Base-by-base conservation (phyloP, 148 eudicot genomes). In the Limonium bicolor region DNA sequence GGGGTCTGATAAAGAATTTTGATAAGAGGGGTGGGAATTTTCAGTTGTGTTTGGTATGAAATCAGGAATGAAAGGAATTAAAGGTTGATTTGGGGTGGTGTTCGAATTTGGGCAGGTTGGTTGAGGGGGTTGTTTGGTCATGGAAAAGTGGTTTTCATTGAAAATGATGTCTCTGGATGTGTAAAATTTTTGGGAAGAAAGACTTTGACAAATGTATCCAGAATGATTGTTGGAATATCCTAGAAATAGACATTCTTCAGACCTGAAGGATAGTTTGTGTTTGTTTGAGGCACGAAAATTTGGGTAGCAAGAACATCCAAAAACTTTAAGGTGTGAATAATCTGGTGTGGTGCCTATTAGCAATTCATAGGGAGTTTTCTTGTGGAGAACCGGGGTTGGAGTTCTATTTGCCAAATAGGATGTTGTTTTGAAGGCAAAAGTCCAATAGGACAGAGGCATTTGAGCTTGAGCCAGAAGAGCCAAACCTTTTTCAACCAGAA, bases 251-350 rank as follows among this genome's bases (percentile, higher is more conserved):
- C 26, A 48, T 0, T 26, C 27, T 0, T 36, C 13, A 9, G 52
- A 48, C 2, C 37, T 15, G 13, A 39, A 16, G n/a, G n/a, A n/a
- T n/a, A 48, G 27, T 31, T 48, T 48, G 6, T 48, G 52, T 2
- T 36, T 17, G 0, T 36, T 10, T 1, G 26, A 20, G 4, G 36
- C 0, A 4, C 17, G 0, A 6, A 48, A 19, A 20, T 48, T 48
- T 4, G 27, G 52, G 7, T 28, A 30, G 12, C 27, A 48, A 0
- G 29, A 11, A 15, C 39, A 48, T 0, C 39, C 52, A 20, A 48
- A 48, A 11, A 48, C 27, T 1, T 39, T 7, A 17, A 48, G 21
- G 13, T 31, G 19, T 9, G 20, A 12, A 12, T 19, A 48, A 0
- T 20, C 0, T 0, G 39, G 52, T 8, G 4, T 20, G 0, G 3